Percentiles rank a stretch among this genome's conserved stretches.
These are phyloP conservation scores for Trichomonas tenax DNA, from an alignment of 208 protist genomes.

Conservation along the genomic window DNA sequence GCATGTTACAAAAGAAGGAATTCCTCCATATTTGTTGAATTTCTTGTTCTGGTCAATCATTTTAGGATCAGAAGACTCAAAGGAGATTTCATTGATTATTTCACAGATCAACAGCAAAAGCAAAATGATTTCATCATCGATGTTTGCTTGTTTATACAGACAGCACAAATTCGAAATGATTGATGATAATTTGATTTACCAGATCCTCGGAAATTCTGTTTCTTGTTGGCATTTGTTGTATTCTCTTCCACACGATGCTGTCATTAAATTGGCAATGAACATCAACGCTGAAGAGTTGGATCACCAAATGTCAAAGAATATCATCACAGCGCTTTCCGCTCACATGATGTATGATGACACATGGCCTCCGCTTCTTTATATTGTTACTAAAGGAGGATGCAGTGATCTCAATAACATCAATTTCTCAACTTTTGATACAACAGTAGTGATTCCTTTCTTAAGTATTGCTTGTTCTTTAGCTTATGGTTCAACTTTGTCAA, in stretches of 20 bases:
- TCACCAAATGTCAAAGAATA: not conserved
- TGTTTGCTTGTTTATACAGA: not conserved
- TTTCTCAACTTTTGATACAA: not conserved
- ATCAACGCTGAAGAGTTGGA: not conserved
- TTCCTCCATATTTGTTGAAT: not conserved
- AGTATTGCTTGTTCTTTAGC: not conserved
- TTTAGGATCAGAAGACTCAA: not conserved
- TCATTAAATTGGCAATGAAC: not conserved
- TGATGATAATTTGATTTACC: not conserved
- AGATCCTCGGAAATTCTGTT: not conserved
- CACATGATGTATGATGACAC: not conserved
- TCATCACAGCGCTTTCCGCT: not conserved
- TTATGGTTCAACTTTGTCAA: not conserved
- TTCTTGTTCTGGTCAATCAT: not conserved
- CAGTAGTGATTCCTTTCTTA: not conserved
- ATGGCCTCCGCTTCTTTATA: not conserved
- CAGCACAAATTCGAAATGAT: not conserved
- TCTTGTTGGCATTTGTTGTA: not conserved
- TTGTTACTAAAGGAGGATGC: not conserved
- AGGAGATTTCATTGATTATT: not conserved
- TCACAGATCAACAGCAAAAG: not conserved
- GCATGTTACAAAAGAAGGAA: not conserved
- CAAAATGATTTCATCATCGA: not conserved
- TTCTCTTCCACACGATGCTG: not conserved
- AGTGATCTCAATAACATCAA: not conserved